Evolutionary conservation across 768 basidiomycete genomes (phyloP), one percentile per base, ranked within the genome.

Genomic region (Lentinula guzmanii): DNA sequence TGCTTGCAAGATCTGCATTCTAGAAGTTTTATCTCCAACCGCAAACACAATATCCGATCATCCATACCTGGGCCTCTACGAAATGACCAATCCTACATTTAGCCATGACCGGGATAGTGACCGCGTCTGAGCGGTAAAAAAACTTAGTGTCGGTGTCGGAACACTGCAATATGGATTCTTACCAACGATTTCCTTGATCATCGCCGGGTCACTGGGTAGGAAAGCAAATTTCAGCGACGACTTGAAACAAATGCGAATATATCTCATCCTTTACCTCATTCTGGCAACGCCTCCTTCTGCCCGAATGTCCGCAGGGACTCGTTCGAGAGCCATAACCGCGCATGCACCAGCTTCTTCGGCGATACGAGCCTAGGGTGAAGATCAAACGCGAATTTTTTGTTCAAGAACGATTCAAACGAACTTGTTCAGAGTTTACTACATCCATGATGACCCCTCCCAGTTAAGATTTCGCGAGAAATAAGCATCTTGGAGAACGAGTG

Each of bases 291-390:
- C 96, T 35, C 96, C 96, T 71, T 92, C 79, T 16, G 82, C 82
- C 63, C 96, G 84, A 70, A 99, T 98, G 70, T 98, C 94, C 11
- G 95, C 95, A 9, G 96, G 96, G 3, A 99, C 93, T 61, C 95
- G 82, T 74, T 97, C 93, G 35, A 95, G 83, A 4, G 93, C 93
- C 96, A 99, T 98, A 64, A 99, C 96, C 62, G 96, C 96, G 71
- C 93, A 94, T 6, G 96, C 96, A 51, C 96, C 96, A 8, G 96
- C 96, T 70, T 95, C 93, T 71, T 98, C 96, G 50, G 96, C 96
- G 67, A 98, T 95, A 63, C 91, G 90, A 62, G 96, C 96, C 89
- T 95, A 65, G 21, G 7, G 15, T 52, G 5, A 10, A 52, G 37
- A 52, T 51, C 24, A 59, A 50, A 42, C 9, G 16, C n/a, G 46